Evolutionary conservation across 495 filamentous ascomycete species (phyloP), one percentile per base, ranked within the genome.

Genomic region (Hypoxylon trugodes): DNA sequence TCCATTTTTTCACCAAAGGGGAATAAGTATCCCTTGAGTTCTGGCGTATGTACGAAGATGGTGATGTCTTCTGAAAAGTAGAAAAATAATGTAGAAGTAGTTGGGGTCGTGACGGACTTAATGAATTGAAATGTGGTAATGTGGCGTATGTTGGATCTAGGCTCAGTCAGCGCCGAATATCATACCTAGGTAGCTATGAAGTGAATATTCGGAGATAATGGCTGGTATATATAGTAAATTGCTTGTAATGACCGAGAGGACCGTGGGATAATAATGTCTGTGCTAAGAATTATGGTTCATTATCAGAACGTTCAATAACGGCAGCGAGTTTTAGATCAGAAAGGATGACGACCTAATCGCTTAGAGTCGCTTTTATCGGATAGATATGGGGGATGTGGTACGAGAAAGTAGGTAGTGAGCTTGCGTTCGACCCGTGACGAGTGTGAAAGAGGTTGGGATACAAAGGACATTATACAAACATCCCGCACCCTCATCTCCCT

Each of bases 371-470:
- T 50, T 56, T 45, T 42, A 54, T 48, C 22, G n/a, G 38, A 45
- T 40, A 16, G 16, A 38, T 22, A 40, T 50, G 15, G 26, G 41
- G 53, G 40, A 4, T 43, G 41, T 37, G 25, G 19, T 40, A 56
- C 18, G 50, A 66, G n/a, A n/a, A n/a, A n/a, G n/a, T n/a, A n/a
- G n/a, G 55, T 59, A 50, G 60, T 56, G 60, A 35, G 37, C 21
- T 28, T 15, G 4, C 35, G 45, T 9, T 54, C 42, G 54, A 59
- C 63, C 24, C 57, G 57, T 66, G 63, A 61, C 50, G 21, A 8
- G 16, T n/a, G 48, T 66, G 9, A 57, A 66, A 61, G 38, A 42
- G 51, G 45, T 22, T 56, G 30, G 24, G 38, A 42, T 35, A 57
- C 52, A 61, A 54, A 66, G 56, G 41, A 65, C 12, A 56, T n/a